phyloP scores from a whole-genome alignment of 306 rosid genomes.

The Inga oerstediana region DNA sequence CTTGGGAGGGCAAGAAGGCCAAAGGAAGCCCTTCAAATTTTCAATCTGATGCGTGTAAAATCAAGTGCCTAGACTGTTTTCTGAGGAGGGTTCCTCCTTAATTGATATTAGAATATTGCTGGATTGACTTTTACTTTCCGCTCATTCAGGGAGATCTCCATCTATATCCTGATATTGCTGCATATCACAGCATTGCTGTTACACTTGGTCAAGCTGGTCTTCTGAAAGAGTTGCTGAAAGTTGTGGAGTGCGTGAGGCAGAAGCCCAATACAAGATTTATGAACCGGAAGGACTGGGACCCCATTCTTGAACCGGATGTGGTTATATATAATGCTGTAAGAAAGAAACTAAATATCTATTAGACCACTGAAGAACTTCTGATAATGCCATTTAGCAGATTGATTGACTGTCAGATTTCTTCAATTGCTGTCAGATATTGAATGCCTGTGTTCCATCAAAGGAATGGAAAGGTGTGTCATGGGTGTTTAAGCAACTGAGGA shows the following conservation, averaged over 20 bases:
- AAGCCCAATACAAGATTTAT: conserved; percentile 56
- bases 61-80: conserved; percentile 41
- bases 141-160: conserved; percentile 67
- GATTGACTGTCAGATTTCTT: conserved; percentile 27
- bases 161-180: conserved; percentile 89
- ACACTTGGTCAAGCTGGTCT: conserved; percentile 94
- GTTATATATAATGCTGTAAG: conserved; percentile 92
- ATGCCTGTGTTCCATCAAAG: conserved; percentile 80
- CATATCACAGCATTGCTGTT: conserved; percentile 90
- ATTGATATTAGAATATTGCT: conserved; percentile 29
- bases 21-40: conserved; percentile 77
- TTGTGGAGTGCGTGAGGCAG: conserved; percentile 80
- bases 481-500: conserved; percentile 74
- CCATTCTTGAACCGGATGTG: conserved; percentile 75
- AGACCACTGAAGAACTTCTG: conserved; percentile 19
- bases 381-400: conserved; percentile 26
- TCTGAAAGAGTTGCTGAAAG: conserved; percentile 70
- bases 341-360: conserved; percentile 26
- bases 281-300: conserved; percentile 72
- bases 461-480: conserved; percentile 90
- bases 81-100: conserved; percentile 14
- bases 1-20: conserved; percentile 90
- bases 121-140: conserved; percentile 37
- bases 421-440: conserved; percentile 67
- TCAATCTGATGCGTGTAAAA: conserved; percentile 77